Evolutionary conservation across 139 green algal species (phyloP).

Genomic region (Marvania coccoides): DNA sequence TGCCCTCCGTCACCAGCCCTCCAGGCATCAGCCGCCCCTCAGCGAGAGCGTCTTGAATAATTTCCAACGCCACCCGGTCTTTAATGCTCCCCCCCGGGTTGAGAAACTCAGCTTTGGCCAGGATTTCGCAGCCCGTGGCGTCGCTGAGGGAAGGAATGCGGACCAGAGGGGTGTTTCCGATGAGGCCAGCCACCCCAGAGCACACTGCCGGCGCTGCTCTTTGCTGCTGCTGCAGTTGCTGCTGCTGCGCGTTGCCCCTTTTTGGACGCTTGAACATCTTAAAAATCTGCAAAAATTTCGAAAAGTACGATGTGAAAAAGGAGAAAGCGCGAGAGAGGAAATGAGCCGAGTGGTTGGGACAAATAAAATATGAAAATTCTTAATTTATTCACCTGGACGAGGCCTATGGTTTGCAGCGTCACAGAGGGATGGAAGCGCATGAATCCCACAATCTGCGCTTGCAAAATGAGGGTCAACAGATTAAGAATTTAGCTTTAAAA

Average conservation of each 20-base stretch:
- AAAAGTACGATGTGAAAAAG: too few species aligned
- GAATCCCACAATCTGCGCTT: background rate
- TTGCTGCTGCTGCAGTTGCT: background rate
- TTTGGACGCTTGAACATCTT: too few species aligned
- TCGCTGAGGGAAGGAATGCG: slow-evolving; percentile 61
- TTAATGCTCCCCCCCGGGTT: slow-evolving; percentile 89
- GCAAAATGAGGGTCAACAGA: background rate
- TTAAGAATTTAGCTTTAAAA: background rate
- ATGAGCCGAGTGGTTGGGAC: too few species aligned
- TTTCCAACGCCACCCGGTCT: slow-evolving; percentile 82
- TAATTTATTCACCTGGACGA: background rate
- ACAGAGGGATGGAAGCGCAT: background rate
- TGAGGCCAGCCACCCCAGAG: slow-evolving; percentile 46
- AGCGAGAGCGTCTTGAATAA: slow-evolving; percentile 68
- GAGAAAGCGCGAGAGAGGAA: too few species aligned
- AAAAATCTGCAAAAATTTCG: too few species aligned
- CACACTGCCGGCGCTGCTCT: background rate
- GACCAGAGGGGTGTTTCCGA: slow-evolving; percentile 81
- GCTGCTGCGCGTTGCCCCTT: too few species aligned
- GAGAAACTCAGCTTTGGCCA: slow-evolving; percentile 86
- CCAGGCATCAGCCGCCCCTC: slow-evolving; percentile 48
- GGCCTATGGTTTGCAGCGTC: background rate
- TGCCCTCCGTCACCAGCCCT: slow-evolving; percentile 87
- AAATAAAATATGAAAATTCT: too few species aligned
- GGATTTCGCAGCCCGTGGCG: slow-evolving; percentile 74